phyloP scores from a whole-genome alignment of 768 basidiomycete species.

The Goffeauzyma gilvescens region DNA sequence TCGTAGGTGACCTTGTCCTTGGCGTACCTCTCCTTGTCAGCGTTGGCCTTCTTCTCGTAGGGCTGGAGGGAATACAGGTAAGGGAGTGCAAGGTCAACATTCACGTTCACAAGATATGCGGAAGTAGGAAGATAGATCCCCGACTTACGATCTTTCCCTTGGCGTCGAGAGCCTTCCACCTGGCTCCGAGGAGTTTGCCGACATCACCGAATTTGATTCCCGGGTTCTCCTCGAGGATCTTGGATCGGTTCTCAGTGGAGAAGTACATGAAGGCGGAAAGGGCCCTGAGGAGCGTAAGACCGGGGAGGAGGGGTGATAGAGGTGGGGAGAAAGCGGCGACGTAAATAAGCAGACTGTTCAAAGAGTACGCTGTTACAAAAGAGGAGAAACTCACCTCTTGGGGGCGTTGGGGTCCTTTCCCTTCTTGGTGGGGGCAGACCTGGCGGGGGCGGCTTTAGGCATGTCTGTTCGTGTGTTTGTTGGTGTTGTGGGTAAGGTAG shows the following conservation, averaged over 20 bases:
- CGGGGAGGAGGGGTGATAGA: not conserved
- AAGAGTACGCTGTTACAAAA: not conserved
- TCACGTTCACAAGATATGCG: not conserved
- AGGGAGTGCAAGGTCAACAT: not conserved
- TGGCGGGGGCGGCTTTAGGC: too few relatives aligned
- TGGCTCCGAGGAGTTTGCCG: constrained; percentile 82
- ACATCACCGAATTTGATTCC: constrained; percentile 86
- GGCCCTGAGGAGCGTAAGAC: constrained; percentile 36
- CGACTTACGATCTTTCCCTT: constrained; percentile 69
- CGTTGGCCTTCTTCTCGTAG: constrained; percentile 66
- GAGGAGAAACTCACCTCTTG: constrained; percentile 39
- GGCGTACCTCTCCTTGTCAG: constrained; percentile 73
- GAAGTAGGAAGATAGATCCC: not conserved
- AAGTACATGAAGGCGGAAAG: constrained; percentile 99
- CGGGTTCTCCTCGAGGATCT: constrained; percentile 89
- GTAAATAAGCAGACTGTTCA: not conserved
- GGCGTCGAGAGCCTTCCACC: constrained; percentile 90
- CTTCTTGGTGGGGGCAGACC: too few relatives aligned
- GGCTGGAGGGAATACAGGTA: constrained; percentile 41
- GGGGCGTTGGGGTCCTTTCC: constrained; percentile 72
- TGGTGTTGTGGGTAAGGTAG: too few relatives aligned
- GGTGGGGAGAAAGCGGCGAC: not conserved
- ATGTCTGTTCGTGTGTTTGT: too few relatives aligned
- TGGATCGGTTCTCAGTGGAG: constrained; percentile 83
- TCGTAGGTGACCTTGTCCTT: constrained; percentile 41